Conservation (phyloP, 345 rosid species). For the Adansonia digitata region DNA sequence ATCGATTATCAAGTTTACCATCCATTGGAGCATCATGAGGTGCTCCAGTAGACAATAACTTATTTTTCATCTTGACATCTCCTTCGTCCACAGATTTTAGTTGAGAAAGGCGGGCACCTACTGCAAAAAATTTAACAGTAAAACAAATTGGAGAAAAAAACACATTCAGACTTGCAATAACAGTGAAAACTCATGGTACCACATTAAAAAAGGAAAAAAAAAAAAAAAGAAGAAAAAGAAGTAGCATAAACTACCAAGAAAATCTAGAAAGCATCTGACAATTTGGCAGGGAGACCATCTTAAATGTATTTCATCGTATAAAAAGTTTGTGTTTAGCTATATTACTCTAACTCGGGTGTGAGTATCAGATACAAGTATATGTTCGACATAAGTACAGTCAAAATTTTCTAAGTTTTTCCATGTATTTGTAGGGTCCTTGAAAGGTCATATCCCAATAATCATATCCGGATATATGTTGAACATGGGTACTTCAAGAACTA, state of each 20-base stretch:
- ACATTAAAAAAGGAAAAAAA: too few relatives aligned
- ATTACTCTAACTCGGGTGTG: too few relatives aligned
- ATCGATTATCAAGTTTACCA: slow-evolving; percentile 32
- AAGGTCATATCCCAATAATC: too few relatives aligned
- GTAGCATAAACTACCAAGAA: neutral
- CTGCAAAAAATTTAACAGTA: slow-evolving; percentile 31
- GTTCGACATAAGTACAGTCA: too few relatives aligned
- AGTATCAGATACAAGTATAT: too few relatives aligned
- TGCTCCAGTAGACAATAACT: slow-evolving; percentile 24
- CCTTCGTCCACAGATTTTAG: slow-evolving; percentile 41
- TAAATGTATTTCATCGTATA: neutral
- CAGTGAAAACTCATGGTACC: neutral
- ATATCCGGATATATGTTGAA: too few relatives aligned
- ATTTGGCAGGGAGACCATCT: neutral
- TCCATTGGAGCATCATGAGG: slow-evolving; percentile 29
- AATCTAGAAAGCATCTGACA: neutral
- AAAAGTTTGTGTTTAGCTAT: too few relatives aligned
- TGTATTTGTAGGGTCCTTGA: too few relatives aligned
- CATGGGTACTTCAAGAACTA: too few relatives aligned
- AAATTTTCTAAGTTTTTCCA: too few relatives aligned
- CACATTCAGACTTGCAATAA: neutral
- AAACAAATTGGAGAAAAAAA: slow-evolving; percentile 2
- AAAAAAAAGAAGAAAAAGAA: too few relatives aligned
- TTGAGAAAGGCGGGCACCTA: slow-evolving; percentile 24
- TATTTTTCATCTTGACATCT: slow-evolving; percentile 15